Evolutionary conservation across 441 rosid genomes (phyloP).

Genomic region (Aleurites moluccanus): DNA sequence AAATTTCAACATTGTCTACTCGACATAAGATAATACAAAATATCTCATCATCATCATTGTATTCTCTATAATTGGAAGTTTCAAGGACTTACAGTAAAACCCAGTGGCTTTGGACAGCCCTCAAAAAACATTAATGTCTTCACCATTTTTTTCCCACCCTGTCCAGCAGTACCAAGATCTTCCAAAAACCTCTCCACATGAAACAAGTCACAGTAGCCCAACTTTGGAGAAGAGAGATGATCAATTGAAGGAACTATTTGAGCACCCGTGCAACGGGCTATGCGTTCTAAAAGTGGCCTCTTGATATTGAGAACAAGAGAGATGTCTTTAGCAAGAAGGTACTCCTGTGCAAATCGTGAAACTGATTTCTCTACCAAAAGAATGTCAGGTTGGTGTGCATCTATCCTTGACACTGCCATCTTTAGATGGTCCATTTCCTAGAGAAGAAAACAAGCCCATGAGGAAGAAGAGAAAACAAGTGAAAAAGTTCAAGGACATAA

Average conservation of each 20-base stretch:
- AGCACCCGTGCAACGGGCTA: constrained; percentile 97
- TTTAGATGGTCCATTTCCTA: constrained; percentile 99
- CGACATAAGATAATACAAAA: constrained; percentile 2
- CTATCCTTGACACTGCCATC: constrained; percentile 99
- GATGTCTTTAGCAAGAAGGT: constrained; percentile 86
- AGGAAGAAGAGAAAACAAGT: constrained; percentile 13
- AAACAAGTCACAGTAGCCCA: constrained; percentile 89
- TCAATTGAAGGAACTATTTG: constrained; percentile 93
- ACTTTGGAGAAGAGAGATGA: constrained; percentile 82
- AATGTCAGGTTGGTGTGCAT: constrained; percentile 80
- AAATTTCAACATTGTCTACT: not conserved
- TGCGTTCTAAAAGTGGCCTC: constrained; percentile 84
- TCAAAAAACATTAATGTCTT: constrained; percentile 98
- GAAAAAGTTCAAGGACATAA: not conserved
- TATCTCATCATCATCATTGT: not conserved
- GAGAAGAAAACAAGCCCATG: constrained; percentile 29
- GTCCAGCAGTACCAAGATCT: constrained; percentile 83
- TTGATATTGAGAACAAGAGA: constrained; percentile 95
- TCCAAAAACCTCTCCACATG: constrained; percentile 80
- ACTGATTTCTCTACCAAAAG: constrained; percentile 98
- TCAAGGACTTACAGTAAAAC: constrained; percentile 81
- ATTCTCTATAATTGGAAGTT: constrained; percentile 15
- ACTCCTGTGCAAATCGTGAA: constrained; percentile 95
- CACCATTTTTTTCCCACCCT: constrained; percentile 72
- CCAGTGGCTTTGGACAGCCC: constrained; percentile 97